A percentile compares a stretch with the other conserved stretches of the same genome.
Evolutionary conservation across 805 yeast species (phyloP).

Genomic region (Starmerella stigmatis): DNA sequence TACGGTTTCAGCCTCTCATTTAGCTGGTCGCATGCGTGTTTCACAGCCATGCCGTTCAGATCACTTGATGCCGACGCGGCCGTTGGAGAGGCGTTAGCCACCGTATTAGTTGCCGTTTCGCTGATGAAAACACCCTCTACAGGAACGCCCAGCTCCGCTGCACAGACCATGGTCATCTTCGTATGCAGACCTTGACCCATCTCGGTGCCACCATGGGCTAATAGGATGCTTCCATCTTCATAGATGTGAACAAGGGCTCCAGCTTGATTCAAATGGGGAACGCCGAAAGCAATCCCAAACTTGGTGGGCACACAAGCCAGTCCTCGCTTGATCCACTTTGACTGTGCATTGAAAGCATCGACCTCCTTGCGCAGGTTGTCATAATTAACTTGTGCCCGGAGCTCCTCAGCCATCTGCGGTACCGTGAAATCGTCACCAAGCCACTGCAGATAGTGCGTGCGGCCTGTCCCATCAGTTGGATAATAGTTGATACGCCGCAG

Average conservation of each 20-base stretch:
- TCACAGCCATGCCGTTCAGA: slow-evolving; percentile 42
- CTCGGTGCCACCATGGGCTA: slow-evolving; percentile 42
- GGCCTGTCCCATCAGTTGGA: slow-evolving; percentile 25
- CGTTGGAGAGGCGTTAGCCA: slow-evolving; percentile 41
- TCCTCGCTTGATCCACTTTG: slow-evolving; percentile 41
- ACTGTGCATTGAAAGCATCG: slow-evolving; percentile 33
- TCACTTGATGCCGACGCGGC: slow-evolving; percentile 44
- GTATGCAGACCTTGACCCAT: slow-evolving; percentile 43
- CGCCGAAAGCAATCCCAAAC: slow-evolving; percentile 42
- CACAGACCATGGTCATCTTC: slow-evolving; percentile 41
- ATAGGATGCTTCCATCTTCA: slow-evolving; percentile 38
- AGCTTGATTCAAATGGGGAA: slow-evolving; percentile 38
- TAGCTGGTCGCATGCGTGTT: slow-evolving; percentile 38
- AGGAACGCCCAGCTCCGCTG: slow-evolving; percentile 36
- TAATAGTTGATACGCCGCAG: slow-evolving; percentile 35
- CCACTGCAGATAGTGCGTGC: slow-evolving; percentile 36
- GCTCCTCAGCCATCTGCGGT: slow-evolving; percentile 32
- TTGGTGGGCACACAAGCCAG: slow-evolving; percentile 39
- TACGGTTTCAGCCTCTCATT: slow-evolving; percentile 36
- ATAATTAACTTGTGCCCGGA: slow-evolving; percentile 32
- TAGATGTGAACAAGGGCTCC: slow-evolving; percentile 41
- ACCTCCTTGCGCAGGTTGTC: slow-evolving; percentile 32
- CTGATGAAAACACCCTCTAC: slow-evolving; percentile 36
- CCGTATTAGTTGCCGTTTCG: slow-evolving; percentile 40
- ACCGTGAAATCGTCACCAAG: slow-evolving; percentile 36